A percentile compares a stretch with the other conserved stretches of the same genome.
phyloP scores from a whole-genome alignment of 2,329 filamentous ascomycete genomes.

The Ophiocordyceps robertsii region DNA sequence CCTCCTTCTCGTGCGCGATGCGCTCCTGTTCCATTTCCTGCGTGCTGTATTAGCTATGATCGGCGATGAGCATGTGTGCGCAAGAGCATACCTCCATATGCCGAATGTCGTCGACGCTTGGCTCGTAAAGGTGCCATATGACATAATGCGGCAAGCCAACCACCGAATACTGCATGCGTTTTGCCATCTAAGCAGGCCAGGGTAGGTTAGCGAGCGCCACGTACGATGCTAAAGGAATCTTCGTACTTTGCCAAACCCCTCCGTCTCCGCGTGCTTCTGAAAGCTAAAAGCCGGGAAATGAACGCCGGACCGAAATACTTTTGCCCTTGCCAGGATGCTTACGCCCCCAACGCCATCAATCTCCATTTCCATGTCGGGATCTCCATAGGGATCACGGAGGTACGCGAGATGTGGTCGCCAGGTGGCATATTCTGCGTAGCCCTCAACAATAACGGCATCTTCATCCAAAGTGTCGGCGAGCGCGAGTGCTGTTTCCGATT shows the following conservation, averaged over 20 bases:
- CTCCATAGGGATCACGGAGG: slow-evolving; percentile 88
- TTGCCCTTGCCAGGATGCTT: slow-evolving; percentile 91
- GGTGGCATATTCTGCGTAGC: slow-evolving; percentile 96
- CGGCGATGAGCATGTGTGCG: background rate
- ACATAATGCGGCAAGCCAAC: slow-evolving; percentile 95
- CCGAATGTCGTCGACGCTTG: slow-evolving; percentile 90
- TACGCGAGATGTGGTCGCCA: slow-evolving; percentile 97
- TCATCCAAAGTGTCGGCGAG: slow-evolving; percentile 92
- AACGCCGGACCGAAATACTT: slow-evolving; percentile 85
- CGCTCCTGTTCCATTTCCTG: slow-evolving; percentile 90
- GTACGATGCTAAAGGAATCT: slow-evolving; percentile 5
- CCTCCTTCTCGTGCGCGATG: slow-evolving; percentile 62
- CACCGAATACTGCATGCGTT: slow-evolving; percentile 89
- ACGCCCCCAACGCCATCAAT: slow-evolving; percentile 96
- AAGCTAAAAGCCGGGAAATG: slow-evolving; percentile 99
- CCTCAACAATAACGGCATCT: slow-evolving; percentile 96
- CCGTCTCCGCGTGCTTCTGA: slow-evolving; percentile 95
- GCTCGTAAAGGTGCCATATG: slow-evolving; percentile 99
- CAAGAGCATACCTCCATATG: slow-evolving; percentile 67
- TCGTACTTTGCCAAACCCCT: slow-evolving; percentile 92
- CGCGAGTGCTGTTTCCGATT: slow-evolving; percentile 90
- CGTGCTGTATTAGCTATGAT: slow-evolving; percentile 4
- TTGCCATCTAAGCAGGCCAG: slow-evolving; percentile 61
- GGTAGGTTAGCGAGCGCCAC: background rate
- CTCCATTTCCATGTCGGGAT: slow-evolving; percentile 99